These are phyloP conservation scores for Trifolium dubium DNA, from an alignment of 306 rosid genomes.

Conservation along the genomic window DNA sequence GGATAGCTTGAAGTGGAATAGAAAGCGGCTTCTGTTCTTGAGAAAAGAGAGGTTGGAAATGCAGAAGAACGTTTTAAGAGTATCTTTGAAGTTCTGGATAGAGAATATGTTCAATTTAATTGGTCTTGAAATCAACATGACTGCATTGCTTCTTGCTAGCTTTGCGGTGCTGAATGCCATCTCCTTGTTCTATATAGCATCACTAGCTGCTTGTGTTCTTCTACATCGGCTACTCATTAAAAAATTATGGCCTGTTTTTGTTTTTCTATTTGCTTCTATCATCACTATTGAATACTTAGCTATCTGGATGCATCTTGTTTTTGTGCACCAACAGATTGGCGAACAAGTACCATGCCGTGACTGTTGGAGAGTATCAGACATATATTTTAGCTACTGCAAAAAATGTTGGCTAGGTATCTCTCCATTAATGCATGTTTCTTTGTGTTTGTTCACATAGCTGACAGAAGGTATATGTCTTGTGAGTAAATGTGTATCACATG, in stretches of 20 bases:
- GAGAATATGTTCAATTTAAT: constrained; percentile 83
- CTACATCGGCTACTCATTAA: constrained; percentile 63
- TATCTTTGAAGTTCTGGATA: constrained; percentile 77
- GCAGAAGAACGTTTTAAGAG: constrained; percentile 75
- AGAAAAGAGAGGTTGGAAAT: constrained; percentile 87
- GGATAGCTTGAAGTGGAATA: constrained; percentile 87
- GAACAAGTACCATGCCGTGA: constrained; percentile 62
- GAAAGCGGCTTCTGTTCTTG: constrained; percentile 67
- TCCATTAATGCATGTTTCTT: constrained; percentile 37
- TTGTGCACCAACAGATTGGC: constrained; percentile 47
- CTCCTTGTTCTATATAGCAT: constrained; percentile 73
- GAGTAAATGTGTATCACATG: constrained; percentile 5
- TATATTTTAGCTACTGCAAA: constrained; percentile 67
- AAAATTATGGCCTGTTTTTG: constrained; percentile 78
- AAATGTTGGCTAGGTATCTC: constrained; percentile 88
- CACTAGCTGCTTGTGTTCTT: constrained; percentile 79
- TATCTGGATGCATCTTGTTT: constrained; percentile 65
- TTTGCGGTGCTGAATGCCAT: constrained; percentile 81
- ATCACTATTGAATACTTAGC: constrained; percentile 78
- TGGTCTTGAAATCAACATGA: constrained; percentile 99
- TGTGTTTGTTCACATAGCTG: constrained; percentile 32
- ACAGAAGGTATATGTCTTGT: constrained; percentile 26
- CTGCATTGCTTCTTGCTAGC: constrained; percentile 91
- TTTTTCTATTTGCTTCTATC: constrained; percentile 79
- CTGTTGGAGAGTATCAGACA: constrained; percentile 74